These are phyloP conservation scores for Blepharisma japonicum DNA, from an alignment of 73 alveolate species.

Conservation along the genomic window DNA sequence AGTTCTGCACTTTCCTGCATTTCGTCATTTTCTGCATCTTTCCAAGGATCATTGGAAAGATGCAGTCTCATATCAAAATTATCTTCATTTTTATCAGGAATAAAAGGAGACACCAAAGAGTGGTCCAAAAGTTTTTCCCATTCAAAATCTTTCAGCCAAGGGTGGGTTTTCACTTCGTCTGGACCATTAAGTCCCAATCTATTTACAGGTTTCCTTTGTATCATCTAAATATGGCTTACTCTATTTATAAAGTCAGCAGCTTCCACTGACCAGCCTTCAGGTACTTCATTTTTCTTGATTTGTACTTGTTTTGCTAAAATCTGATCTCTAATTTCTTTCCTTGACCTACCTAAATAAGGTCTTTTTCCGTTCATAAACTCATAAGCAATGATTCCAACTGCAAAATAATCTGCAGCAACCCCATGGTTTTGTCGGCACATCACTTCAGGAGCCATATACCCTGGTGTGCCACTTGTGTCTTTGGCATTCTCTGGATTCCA, in stretches of 20 bases:
- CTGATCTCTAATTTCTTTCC: slow-evolving; percentile 61
- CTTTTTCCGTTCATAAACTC: slow-evolving; percentile 71
- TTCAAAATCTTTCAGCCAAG: slow-evolving; percentile 89
- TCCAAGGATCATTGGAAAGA: slow-evolving; percentile 33
- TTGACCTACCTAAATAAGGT: slow-evolving; percentile 66
- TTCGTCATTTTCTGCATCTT: slow-evolving; percentile 38
- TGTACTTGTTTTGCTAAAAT: slow-evolving; percentile 63
- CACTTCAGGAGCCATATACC: slow-evolving; percentile 73
- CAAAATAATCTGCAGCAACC: slow-evolving; percentile 69
- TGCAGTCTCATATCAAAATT: slow-evolving; percentile 44
- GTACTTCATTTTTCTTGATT: slow-evolving; percentile 50
- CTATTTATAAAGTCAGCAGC: slow-evolving; percentile 71
- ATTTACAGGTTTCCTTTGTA: slow-evolving; percentile 60
- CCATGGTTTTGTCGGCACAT: slow-evolving; percentile 72
- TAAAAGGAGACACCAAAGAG: slow-evolving; percentile 81
- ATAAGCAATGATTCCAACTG: slow-evolving; percentile 75
- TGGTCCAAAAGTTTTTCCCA: slow-evolving; percentile 78
- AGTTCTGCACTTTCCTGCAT: slow-evolving; percentile 29
- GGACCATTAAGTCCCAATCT: slow-evolving; percentile 93
- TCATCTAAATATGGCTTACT: slow-evolving; percentile 40
- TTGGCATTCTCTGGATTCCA: slow-evolving; percentile 51
- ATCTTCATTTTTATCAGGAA: slow-evolving; percentile 57
- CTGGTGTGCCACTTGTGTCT: slow-evolving; percentile 44
- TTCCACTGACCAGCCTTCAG: slow-evolving; percentile 68
- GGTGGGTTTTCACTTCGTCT: slow-evolving; percentile 87